Percentiles rank a stretch among this genome's conserved stretches.
Evolutionary conservation across 345 rosid species (phyloP).

Genomic region (Draba incana): DNA sequence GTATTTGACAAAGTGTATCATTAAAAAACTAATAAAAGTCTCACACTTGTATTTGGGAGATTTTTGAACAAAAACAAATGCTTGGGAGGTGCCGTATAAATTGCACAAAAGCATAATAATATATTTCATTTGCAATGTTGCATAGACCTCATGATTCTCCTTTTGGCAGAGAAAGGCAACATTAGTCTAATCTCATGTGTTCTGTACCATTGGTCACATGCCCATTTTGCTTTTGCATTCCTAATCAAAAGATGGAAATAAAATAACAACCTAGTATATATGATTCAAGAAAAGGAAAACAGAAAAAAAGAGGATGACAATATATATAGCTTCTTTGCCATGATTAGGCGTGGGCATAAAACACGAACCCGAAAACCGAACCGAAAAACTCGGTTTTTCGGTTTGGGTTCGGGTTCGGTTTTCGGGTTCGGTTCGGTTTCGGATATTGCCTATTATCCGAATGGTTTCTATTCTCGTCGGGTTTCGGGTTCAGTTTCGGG

Average conservation of each 20-base stretch:
- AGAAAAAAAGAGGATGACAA: background rate
- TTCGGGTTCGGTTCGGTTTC: no score
- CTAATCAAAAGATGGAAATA: background rate
- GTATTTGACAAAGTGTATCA: no score
- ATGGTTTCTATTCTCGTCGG: no score
- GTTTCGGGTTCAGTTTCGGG: no score
- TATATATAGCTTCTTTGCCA: background rate
- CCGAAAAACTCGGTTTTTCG: no score
- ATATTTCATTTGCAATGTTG: background rate
- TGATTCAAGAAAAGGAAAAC: background rate
- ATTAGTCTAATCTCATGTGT: conserved; percentile 32
- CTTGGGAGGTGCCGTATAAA: background rate
- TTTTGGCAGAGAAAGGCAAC: conserved; percentile 15
- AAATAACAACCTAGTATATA: background rate
- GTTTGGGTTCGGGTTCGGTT: no score
- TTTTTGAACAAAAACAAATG: no score
- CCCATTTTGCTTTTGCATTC: conserved; percentile 8
- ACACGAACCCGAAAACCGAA: no score
- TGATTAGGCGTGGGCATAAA: no score
- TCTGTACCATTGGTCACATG: conserved; percentile 27
- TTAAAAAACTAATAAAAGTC: no score
- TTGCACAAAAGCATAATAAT: background rate
- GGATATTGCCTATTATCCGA: no score
- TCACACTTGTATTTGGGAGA: no score
- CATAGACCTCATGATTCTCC: conserved; percentile 19